These are phyloP conservation scores for Hypoxylon sp. DNA, from an alignment of 2,329 filamentous ascomycete species.

Conservation along the genomic window DNA sequence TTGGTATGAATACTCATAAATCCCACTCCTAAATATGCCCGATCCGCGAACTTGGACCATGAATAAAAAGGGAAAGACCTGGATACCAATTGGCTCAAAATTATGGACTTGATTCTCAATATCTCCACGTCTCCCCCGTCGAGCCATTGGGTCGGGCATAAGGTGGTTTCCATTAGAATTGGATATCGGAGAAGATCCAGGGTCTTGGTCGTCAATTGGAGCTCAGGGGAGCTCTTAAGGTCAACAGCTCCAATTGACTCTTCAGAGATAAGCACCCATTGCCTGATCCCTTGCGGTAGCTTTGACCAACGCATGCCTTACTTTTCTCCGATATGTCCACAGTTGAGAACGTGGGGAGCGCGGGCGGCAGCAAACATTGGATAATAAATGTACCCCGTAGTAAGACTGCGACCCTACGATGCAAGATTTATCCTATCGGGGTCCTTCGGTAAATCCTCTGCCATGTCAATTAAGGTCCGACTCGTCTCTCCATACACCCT, in stretches of 20 bases:
- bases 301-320: conserved; percentile 38
- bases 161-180: conserved; percentile 20
- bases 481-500: conserved; percentile 23
- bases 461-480: conserved; percentile 38
- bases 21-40: conserved; percentile 27
- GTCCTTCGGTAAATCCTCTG: conserved; percentile 36
- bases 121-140: conserved; percentile 34
- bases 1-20: conserved; percentile 23
- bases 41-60: conserved; percentile 23
- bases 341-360: conserved; percentile 39
- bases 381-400: conserved; percentile 36
- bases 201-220: conserved; percentile 32
- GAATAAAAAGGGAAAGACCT: conserved; percentile 12
- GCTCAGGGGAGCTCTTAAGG: conserved; percentile 21
- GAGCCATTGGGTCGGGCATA: conserved; percentile 24
- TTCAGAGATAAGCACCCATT: conserved; percentile 37
- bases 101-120: conserved; percentile 30
- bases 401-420: conserved; percentile 44
- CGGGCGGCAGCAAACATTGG: conserved; percentile 36
- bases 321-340: conserved; percentile 44
- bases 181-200: conserved; percentile 35
- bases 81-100: conserved; percentile 32
- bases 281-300: conserved; percentile 36
- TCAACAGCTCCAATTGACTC: conserved; percentile 35
- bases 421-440: conserved; percentile 40